Evolutionary conservation across 345 rosid genomes (phyloP).

Genomic region (Dovyalis caffra): DNA sequence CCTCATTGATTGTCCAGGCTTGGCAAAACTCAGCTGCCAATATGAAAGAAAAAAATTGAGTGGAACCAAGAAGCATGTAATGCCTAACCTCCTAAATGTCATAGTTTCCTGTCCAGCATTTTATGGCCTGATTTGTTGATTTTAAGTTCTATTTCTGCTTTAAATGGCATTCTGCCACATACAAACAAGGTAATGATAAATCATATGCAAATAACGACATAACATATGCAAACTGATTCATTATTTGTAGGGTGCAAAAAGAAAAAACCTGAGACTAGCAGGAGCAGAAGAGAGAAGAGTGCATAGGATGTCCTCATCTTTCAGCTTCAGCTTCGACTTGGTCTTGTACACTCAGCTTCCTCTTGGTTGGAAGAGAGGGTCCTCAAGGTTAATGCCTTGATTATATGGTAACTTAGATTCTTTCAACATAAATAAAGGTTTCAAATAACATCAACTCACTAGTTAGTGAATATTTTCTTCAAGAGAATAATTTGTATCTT

Average conservation of each 20-base stretch:
- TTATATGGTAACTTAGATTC: not conserved
- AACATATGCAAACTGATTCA: not conserved
- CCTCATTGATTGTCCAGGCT: conserved; percentile 4
- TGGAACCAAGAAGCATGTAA: not conserved
- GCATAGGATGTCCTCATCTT: conserved; percentile 35
- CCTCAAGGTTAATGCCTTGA: not conserved
- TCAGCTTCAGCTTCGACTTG: conserved; percentile 12
- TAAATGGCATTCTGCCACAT: not conserved
- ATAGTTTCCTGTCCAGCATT: not conserved
- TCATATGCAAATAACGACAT: not conserved
- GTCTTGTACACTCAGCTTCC: not conserved
- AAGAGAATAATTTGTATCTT: conserved; percentile 25
- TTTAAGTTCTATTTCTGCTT: not conserved
- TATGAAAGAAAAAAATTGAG: not conserved
- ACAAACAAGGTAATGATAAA: not conserved
- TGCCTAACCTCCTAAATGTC: not conserved
- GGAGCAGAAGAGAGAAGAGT: conserved; percentile 26
- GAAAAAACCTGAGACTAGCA: conserved; percentile 41
- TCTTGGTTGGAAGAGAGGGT: not conserved
- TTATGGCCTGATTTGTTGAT: not conserved
- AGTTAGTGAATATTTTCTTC: not conserved
- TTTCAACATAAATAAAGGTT: conserved; percentile 3
- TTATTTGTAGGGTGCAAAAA: not conserved
- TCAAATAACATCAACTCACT: not conserved
- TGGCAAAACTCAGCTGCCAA: conserved; percentile 3